Base-by-base conservation (phyloP, 2,329 filamentous ascomycete species). In the Curvularia sp. region DNA sequence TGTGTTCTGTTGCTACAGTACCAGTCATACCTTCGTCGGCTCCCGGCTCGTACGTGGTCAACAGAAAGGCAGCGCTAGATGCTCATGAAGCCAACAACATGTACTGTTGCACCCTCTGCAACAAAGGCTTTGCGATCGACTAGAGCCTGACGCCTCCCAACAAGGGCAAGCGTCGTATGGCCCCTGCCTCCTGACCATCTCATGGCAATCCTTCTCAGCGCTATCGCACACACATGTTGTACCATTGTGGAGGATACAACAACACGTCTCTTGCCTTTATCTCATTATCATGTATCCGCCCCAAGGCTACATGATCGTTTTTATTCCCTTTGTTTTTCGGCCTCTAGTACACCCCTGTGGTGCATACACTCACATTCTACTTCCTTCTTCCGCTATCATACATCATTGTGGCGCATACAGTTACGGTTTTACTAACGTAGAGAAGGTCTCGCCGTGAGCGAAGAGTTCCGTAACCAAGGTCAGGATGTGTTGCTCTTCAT, bases 401-500 rank as follows among this genome's bases (percentile, higher is more conserved):
- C 42, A 30, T 3, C 6, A n/a, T 3, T 1, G 1, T 5, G 7
- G 18, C 9, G 13, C n/a, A 18, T 23, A 18, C 12, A 25, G 18
- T 15, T 5, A 19, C 23, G 13, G 8, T 4, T 43, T 43, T 34
- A 3, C 45, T 47, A 47, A 47, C 45, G n/a, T 10, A 7, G 15
- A 7, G 4, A 8, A 32, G 27, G 28, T 15, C 19, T 48, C 7
- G 28, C 46, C 6, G 28, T 48, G 0, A 12, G 12, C 1, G 46
- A 97, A 76, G 91, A 96, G 76, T 97, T 98, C 85, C 83, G 87
- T 74, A 86, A 89, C 72, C 82, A 87, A 74, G 93, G 93, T 73
- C 93, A 97, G 86, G 93, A 97, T 84, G 92, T 97, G 87, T 87
- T 97, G 80, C 93, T 97, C 82, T 97, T 98, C 87, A 98, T 98